Percentiles rank a stretch among this genome's conserved stretches.
These are phyloP conservation scores for Paxillus involutus DNA, from an alignment of 768 basidiomycete genomes.

Conservation along the genomic window DNA sequence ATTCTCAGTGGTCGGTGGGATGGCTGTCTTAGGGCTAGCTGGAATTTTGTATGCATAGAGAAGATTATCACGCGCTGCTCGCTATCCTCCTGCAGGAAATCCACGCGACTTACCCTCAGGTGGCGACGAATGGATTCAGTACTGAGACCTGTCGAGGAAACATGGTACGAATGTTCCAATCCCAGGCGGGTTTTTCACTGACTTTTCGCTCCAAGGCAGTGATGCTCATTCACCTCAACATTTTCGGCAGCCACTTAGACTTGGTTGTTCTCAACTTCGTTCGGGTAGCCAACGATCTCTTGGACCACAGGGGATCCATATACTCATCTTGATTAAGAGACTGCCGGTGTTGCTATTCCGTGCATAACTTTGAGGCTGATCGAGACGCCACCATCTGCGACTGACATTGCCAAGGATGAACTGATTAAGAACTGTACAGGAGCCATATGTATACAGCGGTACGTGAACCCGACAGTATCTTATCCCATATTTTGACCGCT, in stretches of 20 bases:
- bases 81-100: constrained; percentile 39
- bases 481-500: not conserved
- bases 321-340: constrained; percentile 40
- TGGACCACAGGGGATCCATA: constrained; percentile 46
- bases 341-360: constrained; percentile 26
- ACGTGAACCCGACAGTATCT: not conserved
- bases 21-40: not conserved
- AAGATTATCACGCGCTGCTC: too few species aligned
- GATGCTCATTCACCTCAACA: not conserved
- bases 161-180: constrained; percentile 38
- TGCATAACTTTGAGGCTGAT: constrained; percentile 35
- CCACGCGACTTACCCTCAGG: constrained; percentile 51
- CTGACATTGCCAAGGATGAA: not conserved
- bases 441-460: constrained; percentile 4
- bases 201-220: not conserved
- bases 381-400: not conserved
- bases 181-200: too few species aligned
- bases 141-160: constrained; percentile 27
- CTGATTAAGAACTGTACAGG: constrained; percentile 2
- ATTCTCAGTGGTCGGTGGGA: too few species aligned
- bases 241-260: too few species aligned
- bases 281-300: constrained; percentile 40
- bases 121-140: constrained; percentile 46
- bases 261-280: constrained; percentile 49
- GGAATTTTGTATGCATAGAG: not conserved